Percentiles rank a stretch among this genome's conserved stretches.
Conservation (phyloP, 257 asterid genomes). For the Salvia hispanica region DNA sequence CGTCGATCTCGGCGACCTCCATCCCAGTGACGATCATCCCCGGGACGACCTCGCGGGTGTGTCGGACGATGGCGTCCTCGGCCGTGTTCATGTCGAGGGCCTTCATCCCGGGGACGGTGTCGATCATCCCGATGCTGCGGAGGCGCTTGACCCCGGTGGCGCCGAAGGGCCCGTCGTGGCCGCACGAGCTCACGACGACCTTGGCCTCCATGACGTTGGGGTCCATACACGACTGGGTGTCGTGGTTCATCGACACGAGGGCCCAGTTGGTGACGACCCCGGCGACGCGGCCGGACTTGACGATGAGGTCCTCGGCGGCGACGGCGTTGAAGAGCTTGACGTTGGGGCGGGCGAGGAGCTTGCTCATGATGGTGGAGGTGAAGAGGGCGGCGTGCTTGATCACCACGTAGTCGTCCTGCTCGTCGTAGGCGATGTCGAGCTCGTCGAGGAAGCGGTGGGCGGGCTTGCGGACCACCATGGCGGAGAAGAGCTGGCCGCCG, state of each 20-base stretch:
- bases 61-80: too few relatives aligned
- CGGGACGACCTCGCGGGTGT: too few relatives aligned
- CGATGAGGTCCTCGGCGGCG: slow-evolving; percentile 93
- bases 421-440: slow-evolving; percentile 74
- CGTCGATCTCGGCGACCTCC: too few relatives aligned
- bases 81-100: too few relatives aligned
- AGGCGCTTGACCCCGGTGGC: too few relatives aligned
- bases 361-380: slow-evolving; percentile 95
- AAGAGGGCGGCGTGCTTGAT: slow-evolving; percentile 90
- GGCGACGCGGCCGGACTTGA: slow-evolving; percentile 67
- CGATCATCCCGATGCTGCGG: too few relatives aligned
- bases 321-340: slow-evolving; percentile 91
- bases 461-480: slow-evolving; percentile 88
- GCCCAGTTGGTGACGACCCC: slow-evolving; percentile 98
- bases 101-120: too few relatives aligned
- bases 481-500: slow-evolving; percentile 88
- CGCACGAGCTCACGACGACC: too few relatives aligned
- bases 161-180: too few relatives aligned
- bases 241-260: slow-evolving; percentile 84
- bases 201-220: too few relatives aligned
- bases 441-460: slow-evolving; percentile 84
- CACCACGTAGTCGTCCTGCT: slow-evolving; percentile 80
- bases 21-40: too few relatives aligned
- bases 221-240: slow-evolving; percentile 94
- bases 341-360: slow-evolving; percentile 77